Conservation (phyloP, 768 basidiomycete genomes). For the Daedaleopsis sinensis region DNA sequence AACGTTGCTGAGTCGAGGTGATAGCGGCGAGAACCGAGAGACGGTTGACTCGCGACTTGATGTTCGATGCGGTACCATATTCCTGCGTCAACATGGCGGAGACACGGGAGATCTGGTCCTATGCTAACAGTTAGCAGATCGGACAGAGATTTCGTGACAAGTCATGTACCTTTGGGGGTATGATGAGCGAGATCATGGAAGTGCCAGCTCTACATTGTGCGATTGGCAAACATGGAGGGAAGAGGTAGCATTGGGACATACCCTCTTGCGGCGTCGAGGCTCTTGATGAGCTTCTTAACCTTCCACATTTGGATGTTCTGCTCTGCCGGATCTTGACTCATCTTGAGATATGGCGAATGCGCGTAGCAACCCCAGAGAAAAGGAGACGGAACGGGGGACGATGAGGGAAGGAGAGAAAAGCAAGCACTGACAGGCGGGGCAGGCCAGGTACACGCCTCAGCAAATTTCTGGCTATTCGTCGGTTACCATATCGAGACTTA, state of each 20-base stretch:
- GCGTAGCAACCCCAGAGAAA: conserved; percentile 11
- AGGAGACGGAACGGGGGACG: background rate
- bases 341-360: conserved; percentile 43
- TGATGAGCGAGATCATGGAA: conserved; percentile 98
- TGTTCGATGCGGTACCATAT: conserved; percentile 99
- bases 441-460: background rate
- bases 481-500: background rate
- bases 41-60: conserved; percentile 98
- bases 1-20: conserved; percentile 94
- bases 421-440: no score
- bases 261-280: conserved; percentile 93
- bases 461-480: conserved; percentile 14
- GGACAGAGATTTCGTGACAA: conserved; percentile 6
- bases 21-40: conserved; percentile 98
- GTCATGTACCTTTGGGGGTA: conserved; percentile 81
- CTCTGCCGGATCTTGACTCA: conserved; percentile 86
- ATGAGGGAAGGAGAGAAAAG: conserved; percentile 5
- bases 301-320: conserved; percentile 99
- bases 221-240: conserved; percentile 27
- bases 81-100: conserved; percentile 97
- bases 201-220: conserved; percentile 75
- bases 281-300: conserved; percentile 99
- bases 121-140: conserved; percentile 20
- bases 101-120: conserved; percentile 95
- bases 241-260: conserved; percentile 32